These are phyloP conservation scores for Trametes elegans DNA, from an alignment of 768 basidiomycete species.

Conservation along the genomic window DNA sequence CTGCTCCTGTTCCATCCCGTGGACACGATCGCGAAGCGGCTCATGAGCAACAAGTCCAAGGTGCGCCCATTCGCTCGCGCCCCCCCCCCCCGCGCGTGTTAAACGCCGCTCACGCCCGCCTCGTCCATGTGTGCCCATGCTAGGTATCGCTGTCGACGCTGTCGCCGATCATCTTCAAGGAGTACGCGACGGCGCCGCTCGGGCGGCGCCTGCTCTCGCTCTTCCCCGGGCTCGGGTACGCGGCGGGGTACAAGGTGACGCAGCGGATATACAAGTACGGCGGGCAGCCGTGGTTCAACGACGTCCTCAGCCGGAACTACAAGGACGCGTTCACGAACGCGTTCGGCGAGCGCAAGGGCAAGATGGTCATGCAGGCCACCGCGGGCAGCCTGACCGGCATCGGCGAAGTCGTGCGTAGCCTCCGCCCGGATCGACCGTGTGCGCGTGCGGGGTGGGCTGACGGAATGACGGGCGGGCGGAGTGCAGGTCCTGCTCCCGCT, in stretches of 20 bases:
- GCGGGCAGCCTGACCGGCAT: constrained; percentile 84
- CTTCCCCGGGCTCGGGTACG: constrained; percentile 98
- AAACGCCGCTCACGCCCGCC: too few relatives aligned
- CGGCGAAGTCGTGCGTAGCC: constrained; percentile 81
- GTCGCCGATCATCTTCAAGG: constrained; percentile 84
- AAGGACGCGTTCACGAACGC: constrained; percentile 75
- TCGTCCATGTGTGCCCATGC: too few relatives aligned
- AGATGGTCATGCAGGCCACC: constrained; percentile 91
- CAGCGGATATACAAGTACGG: constrained; percentile 98
- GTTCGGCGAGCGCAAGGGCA: constrained; percentile 94
- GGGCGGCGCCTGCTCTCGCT: constrained; percentile 77
- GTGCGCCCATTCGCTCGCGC: constrained; percentile 37
- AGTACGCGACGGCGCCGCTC: constrained; percentile 68
- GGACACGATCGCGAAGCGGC: constrained; percentile 96
- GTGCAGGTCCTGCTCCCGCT: constrained; percentile 85
- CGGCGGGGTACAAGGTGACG: constrained; percentile 95
- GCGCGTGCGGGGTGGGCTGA: too few relatives aligned
- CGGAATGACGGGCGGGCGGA: too few relatives aligned
- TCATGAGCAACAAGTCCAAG: constrained; percentile 97
- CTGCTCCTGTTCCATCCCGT: constrained; percentile 94
- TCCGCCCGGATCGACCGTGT: too few relatives aligned
- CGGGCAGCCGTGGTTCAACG: constrained; percentile 97
- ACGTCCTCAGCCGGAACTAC: constrained; percentile 81
- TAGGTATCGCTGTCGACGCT: constrained; percentile 67
- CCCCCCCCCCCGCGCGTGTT: too few relatives aligned